Percentiles rank a stretch among this genome's conserved stretches.
phyloP scores from a whole-genome alignment of 768 basidiomycete genomes.

The Fomitopsis serialis region DNA sequence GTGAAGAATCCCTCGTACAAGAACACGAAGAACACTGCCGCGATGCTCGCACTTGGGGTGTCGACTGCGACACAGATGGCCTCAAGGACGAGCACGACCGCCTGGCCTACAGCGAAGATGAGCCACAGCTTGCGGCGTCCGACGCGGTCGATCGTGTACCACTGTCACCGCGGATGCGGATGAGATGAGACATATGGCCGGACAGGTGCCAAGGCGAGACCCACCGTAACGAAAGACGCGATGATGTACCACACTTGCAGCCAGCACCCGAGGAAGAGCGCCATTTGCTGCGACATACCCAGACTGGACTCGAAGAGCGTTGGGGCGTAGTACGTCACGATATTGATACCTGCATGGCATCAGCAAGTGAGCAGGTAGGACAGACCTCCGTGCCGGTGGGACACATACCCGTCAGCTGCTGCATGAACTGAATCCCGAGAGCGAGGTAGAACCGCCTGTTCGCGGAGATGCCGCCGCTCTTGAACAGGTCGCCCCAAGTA shows the following conservation, averaged over 20 bases:
- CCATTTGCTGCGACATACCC: slow-evolving; percentile 34
- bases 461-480: slow-evolving; percentile 1
- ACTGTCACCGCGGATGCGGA: too few species aligned
- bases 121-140: slow-evolving; percentile 33
- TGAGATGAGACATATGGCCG: slow-evolving; percentile 28
- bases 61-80: slow-evolving; percentile 2
- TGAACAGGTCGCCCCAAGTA: slow-evolving; percentile 6
- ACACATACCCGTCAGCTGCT: slow-evolving; percentile 5
- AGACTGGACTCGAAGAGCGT: slow-evolving; percentile 38
- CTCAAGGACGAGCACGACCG: slow-evolving; percentile 2
- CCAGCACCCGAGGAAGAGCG: slow-evolving; percentile 33
- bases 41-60: background rate
- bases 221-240: slow-evolving; percentile 29
- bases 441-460: slow-evolving; percentile 7
- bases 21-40: slow-evolving; percentile 31
- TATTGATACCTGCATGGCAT: slow-evolving; percentile 4
- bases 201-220: background rate
- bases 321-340: slow-evolving; percentile 29
- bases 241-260: slow-evolving; percentile 36
- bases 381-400: too few species aligned
- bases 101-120: slow-evolving; percentile 32
- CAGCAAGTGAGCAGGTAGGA: background rate
- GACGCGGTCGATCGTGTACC: slow-evolving; percentile 28
- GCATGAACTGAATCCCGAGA: slow-evolving; percentile 9
- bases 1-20: slow-evolving; percentile 30